Percentiles rank a stretch among this genome's conserved stretches.
Conservation (phyloP, 148 eudicot species). For the Fagopyrum esculentum region DNA sequence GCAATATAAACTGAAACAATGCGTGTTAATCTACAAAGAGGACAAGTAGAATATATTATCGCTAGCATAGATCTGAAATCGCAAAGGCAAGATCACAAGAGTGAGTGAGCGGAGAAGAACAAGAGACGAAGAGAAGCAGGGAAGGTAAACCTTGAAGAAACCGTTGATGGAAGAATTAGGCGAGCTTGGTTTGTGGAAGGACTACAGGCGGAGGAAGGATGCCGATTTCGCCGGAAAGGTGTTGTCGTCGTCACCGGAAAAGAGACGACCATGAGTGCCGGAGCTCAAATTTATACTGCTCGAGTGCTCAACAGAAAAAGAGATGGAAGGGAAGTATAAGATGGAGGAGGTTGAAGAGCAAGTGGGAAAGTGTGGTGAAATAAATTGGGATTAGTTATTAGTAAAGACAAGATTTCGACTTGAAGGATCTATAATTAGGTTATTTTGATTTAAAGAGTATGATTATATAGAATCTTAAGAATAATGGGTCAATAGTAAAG, state of each 20-base stretch:
- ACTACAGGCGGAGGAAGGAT: not conserved
- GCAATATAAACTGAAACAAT: conserved; percentile 4
- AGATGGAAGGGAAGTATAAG: not conserved
- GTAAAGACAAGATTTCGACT: not conserved
- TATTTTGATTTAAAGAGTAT: not conserved
- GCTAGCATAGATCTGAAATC: not conserved
- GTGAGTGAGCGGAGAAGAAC: not conserved
- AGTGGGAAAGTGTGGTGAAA: not conserved
- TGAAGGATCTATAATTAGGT: no score
- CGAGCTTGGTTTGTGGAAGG: not conserved
- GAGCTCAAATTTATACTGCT: conserved; percentile 6
- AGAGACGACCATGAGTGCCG: not conserved
- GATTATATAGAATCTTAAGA: not conserved
- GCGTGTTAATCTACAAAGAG: not conserved
- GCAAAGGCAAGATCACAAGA: conserved; percentile 5
- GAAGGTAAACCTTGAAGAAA: not conserved
- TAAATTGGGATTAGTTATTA: not conserved
- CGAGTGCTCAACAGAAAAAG: conserved; percentile 3
- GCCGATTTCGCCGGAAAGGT: conserved; percentile 6
- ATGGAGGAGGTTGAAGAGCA: not conserved
- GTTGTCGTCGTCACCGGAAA: not conserved
- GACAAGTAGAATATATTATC: not conserved
- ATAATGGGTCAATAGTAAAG: no score
- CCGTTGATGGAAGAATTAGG: not conserved
- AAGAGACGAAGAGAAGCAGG: not conserved